These are phyloP conservation scores for Yarrowia sp. DNA, from an alignment of 805 yeast species.

Conservation along the genomic window DNA sequence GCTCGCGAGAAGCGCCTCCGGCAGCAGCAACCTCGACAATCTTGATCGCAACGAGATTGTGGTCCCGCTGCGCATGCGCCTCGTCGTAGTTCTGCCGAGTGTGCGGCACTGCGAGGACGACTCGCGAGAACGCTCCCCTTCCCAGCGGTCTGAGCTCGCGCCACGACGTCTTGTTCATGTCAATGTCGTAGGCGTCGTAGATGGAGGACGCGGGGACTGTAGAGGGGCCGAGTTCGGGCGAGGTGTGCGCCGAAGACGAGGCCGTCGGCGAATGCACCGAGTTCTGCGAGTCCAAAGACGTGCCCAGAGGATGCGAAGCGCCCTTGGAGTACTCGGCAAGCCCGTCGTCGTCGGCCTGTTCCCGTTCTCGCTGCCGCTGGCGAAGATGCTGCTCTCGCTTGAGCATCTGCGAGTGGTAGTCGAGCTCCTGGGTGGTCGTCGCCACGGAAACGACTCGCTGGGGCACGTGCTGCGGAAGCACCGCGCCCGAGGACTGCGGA, in stretches of 20 bases:
- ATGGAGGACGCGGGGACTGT: neutral
- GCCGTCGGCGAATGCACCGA: neutral
- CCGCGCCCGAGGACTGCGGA: neutral
- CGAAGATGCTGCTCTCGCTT: conserved; percentile 25
- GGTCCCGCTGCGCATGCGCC: conserved; percentile 32
- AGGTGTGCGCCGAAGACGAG: neutral
- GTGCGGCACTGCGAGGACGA: conserved; percentile 40
- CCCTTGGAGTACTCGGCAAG: conserved; percentile 27
- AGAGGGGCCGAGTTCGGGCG: conserved; percentile 1
- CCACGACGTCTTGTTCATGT: conserved; percentile 36
- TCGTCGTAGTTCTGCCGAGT: conserved; percentile 30
- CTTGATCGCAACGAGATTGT: conserved; percentile 64
- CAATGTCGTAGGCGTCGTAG: conserved; percentile 38
- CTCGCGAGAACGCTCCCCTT: conserved; percentile 44
- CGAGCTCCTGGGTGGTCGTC: neutral
- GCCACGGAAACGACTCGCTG: conserved; percentile 16
- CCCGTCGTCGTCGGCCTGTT: conserved; percentile 27
- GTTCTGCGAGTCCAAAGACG: neutral
- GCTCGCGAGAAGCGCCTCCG: conserved; percentile 45
- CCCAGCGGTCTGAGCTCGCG: conserved; percentile 39
- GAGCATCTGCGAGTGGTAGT: conserved; percentile 24
- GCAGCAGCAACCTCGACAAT: conserved; percentile 48
- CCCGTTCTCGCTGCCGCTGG: conserved; percentile 19
- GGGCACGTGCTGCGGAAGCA: conserved; percentile 17
- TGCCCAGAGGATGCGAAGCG: conserved; percentile 6